phyloP scores from a whole-genome alignment of 257 asterid species.

The Agastache rugosa region DNA sequence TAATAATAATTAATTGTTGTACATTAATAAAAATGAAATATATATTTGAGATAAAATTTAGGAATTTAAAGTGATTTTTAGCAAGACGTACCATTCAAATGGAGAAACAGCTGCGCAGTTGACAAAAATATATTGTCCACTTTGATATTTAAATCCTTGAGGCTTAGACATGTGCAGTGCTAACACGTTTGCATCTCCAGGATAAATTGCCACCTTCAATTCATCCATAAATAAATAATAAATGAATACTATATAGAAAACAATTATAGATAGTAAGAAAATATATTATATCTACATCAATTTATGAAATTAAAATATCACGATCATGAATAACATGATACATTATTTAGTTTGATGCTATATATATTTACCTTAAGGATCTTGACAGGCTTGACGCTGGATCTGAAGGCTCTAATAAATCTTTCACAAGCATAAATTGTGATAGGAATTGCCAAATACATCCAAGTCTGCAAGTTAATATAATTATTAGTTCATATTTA shows the following conservation, averaged over 20 bases:
- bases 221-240: constrained; percentile 20
- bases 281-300: background rate
- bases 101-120: constrained; percentile 96
- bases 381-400: constrained; percentile 71
- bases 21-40: no score
- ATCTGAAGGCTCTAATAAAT: constrained; percentile 68
- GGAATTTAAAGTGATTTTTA: background rate
- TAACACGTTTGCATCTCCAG: constrained; percentile 68
- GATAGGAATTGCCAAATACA: constrained; percentile 74
- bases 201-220: constrained; percentile 75
- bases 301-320: no score
- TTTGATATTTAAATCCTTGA: constrained; percentile 80
- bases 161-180: constrained; percentile 92
- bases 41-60: background rate
- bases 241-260: background rate
- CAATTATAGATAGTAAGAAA: no score
- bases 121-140: constrained; percentile 94
- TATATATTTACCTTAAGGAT: constrained; percentile 59
- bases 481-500: no score
- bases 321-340: background rate
- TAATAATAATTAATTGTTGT: background rate
- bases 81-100: constrained; percentile 72
- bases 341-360: background rate
- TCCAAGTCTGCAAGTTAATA: constrained; percentile 66
- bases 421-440: constrained; percentile 72